Percentiles rank a stretch among this genome's conserved stretches.
Conservation (phyloP, 1,284 basidiomycete species). For the Waitea zeae region DNA sequence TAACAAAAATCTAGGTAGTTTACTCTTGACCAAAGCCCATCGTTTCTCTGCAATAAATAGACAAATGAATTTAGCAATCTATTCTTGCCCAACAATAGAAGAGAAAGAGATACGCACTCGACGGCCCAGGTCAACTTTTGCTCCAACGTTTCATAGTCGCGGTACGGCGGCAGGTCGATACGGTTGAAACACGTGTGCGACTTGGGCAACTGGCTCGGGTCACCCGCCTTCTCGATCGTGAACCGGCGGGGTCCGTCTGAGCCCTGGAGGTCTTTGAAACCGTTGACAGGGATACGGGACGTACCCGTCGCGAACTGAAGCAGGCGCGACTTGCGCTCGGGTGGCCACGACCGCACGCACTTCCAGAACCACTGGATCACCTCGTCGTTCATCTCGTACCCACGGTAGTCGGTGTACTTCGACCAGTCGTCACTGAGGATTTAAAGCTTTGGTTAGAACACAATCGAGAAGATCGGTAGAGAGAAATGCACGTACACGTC, state of each 20-base stretch:
- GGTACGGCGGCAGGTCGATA: slow-evolving; percentile 83
- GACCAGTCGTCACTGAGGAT: slow-evolving; percentile 79
- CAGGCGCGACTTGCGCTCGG: slow-evolving; percentile 88
- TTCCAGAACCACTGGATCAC: slow-evolving; percentile 99
- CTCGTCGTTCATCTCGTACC: slow-evolving; percentile 77
- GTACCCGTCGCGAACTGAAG: slow-evolving; percentile 97
- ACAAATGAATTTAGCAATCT: too few relatives aligned
- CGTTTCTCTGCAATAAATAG: too few relatives aligned
- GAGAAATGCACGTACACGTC: slow-evolving; percentile 62
- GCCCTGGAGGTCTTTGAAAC: slow-evolving; percentile 97
- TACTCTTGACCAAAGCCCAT: too few relatives aligned
- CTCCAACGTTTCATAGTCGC: slow-evolving; percentile 79
- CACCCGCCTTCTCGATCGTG: slow-evolving; percentile 94
- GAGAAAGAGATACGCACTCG: slow-evolving; percentile 35
- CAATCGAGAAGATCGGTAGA: neutral
- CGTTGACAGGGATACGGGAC: slow-evolving; percentile 93
- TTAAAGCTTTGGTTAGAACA: slow-evolving; percentile 1
- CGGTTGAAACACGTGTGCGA: slow-evolving; percentile 89
- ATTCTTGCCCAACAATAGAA: too few relatives aligned
- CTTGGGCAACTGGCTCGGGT: slow-evolving; percentile 78
- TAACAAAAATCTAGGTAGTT: too few relatives aligned
- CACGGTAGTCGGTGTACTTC: slow-evolving; percentile 75
- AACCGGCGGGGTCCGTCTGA: slow-evolving; percentile 91
- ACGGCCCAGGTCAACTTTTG: slow-evolving; percentile 83
- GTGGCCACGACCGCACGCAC: slow-evolving; percentile 89